Percentiles rank a stretch among this genome's conserved stretches.
phyloP scores from a whole-genome alignment of 164 flowering plant species.

The Nymphaea thermarum region DNA sequence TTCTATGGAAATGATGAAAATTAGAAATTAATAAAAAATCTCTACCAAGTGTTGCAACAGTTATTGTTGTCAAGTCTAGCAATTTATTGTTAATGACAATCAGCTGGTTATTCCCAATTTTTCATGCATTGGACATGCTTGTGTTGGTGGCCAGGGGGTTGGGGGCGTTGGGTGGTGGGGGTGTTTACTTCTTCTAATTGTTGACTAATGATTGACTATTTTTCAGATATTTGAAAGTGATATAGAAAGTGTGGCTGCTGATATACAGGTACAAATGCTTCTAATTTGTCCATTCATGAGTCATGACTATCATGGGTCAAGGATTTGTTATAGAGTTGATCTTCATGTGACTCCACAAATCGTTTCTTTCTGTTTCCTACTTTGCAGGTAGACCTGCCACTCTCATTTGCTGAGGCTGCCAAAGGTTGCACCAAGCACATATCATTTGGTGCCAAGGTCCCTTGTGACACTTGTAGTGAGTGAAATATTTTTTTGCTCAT shows the following conservation, averaged over 20 bases:
- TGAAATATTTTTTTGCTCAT: constrained; percentile 5
- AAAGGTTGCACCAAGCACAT: constrained; percentile 70
- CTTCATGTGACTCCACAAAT: neutral
- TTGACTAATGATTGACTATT: constrained; percentile 1
- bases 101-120: too few relatives aligned
- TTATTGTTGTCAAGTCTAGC: too few relatives aligned
- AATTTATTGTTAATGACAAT: too few relatives aligned
- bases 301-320: neutral
- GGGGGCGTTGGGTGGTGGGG: too few relatives aligned
- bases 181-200: neutral
- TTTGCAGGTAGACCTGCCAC: constrained; percentile 57
- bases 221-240: constrained; percentile 77
- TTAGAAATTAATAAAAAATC: too few relatives aligned
- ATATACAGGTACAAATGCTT: constrained; percentile 43
- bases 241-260: constrained; percentile 32
- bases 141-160: too few relatives aligned
- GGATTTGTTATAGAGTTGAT: too few relatives aligned
- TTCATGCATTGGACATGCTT: too few relatives aligned
- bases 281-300: too few relatives aligned
- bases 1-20: too few relatives aligned
- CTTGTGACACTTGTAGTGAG: constrained; percentile 84
- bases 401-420: constrained; percentile 82
- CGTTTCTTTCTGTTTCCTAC: neutral
- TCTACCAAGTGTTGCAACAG: too few relatives aligned
- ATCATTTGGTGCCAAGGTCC: constrained; percentile 57